phyloP scores from a whole-genome alignment of 495 filamentous ascomycete species.

The Podospora anserina region DNA sequence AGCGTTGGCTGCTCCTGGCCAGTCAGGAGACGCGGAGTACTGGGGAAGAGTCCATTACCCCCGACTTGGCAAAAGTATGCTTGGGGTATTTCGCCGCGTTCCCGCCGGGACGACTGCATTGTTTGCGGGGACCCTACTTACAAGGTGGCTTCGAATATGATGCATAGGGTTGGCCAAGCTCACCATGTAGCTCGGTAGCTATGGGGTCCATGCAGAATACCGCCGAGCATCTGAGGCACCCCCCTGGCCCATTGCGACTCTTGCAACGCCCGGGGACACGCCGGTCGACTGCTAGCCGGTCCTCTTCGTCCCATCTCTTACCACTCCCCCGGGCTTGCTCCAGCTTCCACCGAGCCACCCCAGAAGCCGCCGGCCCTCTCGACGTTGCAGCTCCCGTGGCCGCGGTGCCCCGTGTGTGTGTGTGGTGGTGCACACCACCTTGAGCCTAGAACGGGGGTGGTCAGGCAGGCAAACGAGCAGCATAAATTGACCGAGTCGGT shows the following conservation, averaged over 20 bases:
- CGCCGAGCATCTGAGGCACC: conserved; percentile 28
- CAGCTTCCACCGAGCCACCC: not conserved
- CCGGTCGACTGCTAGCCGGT: not conserved
- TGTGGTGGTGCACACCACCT: not conserved
- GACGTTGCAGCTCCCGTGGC: not conserved
- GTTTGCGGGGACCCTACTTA: conserved; percentile 19
- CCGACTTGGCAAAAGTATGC: conserved; percentile 32
- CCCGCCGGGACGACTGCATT: conserved; percentile 34
- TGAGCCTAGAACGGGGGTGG: conserved; percentile 6
- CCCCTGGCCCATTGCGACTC: conserved; percentile 15
- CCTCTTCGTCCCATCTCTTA: conserved; percentile 8
- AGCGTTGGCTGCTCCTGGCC: conserved; percentile 19
- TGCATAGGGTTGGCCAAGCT: conserved; percentile 1
- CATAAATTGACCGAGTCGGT: conserved; percentile 36
- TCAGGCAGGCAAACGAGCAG: conserved; percentile 15
- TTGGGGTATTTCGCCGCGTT: conserved; percentile 38
- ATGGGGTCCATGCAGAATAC: conserved; percentile 31
- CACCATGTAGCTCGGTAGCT: not conserved
- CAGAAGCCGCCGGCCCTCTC: not conserved
- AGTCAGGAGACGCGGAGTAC: conserved; percentile 25
- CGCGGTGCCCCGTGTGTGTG: not conserved
- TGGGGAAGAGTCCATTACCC: conserved; percentile 26
- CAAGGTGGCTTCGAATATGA: conserved; percentile 10
- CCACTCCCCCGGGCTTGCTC: conserved; percentile 18
- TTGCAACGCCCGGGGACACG: not conserved